phyloP scores from a whole-genome alignment of 768 basidiomycete species.

The Melanogaster broomeanus region DNA sequence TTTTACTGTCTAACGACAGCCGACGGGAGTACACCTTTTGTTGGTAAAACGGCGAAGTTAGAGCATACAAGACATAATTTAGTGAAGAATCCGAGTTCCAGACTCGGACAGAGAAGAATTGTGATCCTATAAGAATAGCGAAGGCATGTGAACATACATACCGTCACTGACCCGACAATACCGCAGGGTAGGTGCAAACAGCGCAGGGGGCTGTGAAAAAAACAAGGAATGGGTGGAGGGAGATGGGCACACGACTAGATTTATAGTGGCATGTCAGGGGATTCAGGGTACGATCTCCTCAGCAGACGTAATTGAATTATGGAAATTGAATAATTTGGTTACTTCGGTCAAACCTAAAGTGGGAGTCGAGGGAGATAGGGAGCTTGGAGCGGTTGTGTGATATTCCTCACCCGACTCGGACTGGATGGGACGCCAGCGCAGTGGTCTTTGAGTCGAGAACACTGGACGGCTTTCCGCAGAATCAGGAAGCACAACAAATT shows the following conservation, averaged over 20 bases:
- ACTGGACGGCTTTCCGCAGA: too few species aligned
- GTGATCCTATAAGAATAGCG: background rate
- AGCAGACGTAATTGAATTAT: constrained; percentile 19
- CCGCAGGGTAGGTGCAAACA: background rate
- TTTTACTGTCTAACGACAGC: background rate
- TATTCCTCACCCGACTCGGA: background rate
- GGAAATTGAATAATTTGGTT: background rate
- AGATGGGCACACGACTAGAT: constrained; percentile 26
- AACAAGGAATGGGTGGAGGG: background rate
- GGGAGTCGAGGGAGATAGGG: constrained; percentile 10
- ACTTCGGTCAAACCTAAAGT: background rate
- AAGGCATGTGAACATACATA: constrained; percentile 1
- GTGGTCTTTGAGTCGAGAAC: too few species aligned
- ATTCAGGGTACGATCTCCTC: constrained; percentile 1
- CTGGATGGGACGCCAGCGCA: too few species aligned
- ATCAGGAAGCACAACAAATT: too few species aligned
- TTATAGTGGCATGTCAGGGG: constrained; percentile 15
- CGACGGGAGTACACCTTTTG: background rate
- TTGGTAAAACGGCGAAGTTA: background rate
- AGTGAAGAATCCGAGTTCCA: background rate
- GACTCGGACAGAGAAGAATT: background rate
- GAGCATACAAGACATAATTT: background rate
- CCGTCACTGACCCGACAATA: too few species aligned
- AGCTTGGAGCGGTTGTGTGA: background rate
- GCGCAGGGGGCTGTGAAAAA: background rate